Conservation (phyloP, 2,329 filamentous ascomycete species). For the Spiromastix sp. region DNA sequence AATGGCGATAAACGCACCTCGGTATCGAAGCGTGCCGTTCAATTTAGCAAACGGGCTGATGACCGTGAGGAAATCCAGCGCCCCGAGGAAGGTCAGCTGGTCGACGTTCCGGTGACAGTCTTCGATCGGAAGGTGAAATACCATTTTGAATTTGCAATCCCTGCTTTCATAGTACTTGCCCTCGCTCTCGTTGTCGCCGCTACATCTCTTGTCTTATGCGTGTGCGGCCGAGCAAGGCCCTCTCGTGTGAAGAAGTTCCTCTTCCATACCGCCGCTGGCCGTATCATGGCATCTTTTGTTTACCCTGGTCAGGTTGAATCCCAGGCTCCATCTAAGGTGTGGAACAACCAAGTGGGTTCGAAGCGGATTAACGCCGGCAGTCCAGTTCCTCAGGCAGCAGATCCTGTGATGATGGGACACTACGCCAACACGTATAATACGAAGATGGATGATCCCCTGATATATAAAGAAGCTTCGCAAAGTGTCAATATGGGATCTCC, state of each 20-base stretch:
- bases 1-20: too few relatives aligned
- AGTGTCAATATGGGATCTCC: too few relatives aligned
- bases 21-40: conserved; percentile 6
- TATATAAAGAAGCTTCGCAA: conserved; percentile 7
- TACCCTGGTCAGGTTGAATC: conserved; percentile 9
- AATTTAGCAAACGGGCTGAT: too few relatives aligned
- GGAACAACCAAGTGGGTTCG: conserved; percentile 7
- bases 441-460: conserved; percentile 12
- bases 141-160: conserved; percentile 15
- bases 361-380: conserved; percentile 7
- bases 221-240: conserved; percentile 13
- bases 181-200: conserved; percentile 38
- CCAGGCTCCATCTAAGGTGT: conserved; percentile 8
- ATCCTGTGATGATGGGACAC: conserved; percentile 6
- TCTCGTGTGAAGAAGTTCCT: conserved; percentile 9
- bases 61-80: conserved; percentile 27
- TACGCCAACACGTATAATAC: conserved; percentile 6
- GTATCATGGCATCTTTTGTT: conserved; percentile 10
- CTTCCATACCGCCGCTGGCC: conserved; percentile 9
- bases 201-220: conserved; percentile 19
- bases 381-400: conserved; percentile 5
- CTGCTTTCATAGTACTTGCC: conserved; percentile 40
- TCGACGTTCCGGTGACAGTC: conserved; percentile 17
- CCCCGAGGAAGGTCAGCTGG: conserved; percentile 25
- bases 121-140: conserved; percentile 9